Conservation (phyloP, 2,329 filamentous ascomycete species). For the Periglandula ipomoeae region DNA sequence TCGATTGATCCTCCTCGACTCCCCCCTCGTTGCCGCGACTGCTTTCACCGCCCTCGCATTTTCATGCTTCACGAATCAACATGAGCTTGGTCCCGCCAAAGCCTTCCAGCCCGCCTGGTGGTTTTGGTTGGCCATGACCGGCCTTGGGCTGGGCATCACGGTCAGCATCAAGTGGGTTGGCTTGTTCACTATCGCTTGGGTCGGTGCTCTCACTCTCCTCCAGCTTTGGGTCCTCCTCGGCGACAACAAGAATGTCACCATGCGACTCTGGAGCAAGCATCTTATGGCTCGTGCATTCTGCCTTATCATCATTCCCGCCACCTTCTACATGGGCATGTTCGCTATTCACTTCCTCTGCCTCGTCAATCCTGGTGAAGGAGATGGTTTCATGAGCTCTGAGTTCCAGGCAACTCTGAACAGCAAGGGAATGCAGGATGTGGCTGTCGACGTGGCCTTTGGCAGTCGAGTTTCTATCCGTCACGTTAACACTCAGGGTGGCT, state of each 20-base stretch:
- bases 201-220: conserved; percentile 78
- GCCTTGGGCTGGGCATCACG: conserved; percentile 80
- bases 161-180: conserved; percentile 98
- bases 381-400: conserved; percentile 99
- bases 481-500: conserved; percentile 94
- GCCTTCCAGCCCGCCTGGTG: conserved; percentile 90
- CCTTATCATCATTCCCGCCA: conserved; percentile 76
- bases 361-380: conserved; percentile 89
- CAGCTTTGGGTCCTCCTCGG: conserved; percentile 95
- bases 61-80: conserved; percentile 90
- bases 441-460: conserved; percentile 83
- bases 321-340: conserved; percentile 96
- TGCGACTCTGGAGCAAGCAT: conserved; percentile 86
- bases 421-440: conserved; percentile 92
- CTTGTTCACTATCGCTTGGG: conserved; percentile 97
- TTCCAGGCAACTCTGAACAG: conserved; percentile 96
- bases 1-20: conserved; percentile 90
- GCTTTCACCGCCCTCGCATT: conserved; percentile 86
- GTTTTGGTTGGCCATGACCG: conserved; percentile 90
- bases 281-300: conserved; percentile 86
- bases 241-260: conserved; percentile 75
- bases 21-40: conserved; percentile 86
- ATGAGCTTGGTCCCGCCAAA: conserved; percentile 81
- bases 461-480: conserved; percentile 82
- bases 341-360: conserved; percentile 92